phyloP scores from a whole-genome alignment of 139 green algal genomes.

The Raphidocelis subcapitata region DNA sequence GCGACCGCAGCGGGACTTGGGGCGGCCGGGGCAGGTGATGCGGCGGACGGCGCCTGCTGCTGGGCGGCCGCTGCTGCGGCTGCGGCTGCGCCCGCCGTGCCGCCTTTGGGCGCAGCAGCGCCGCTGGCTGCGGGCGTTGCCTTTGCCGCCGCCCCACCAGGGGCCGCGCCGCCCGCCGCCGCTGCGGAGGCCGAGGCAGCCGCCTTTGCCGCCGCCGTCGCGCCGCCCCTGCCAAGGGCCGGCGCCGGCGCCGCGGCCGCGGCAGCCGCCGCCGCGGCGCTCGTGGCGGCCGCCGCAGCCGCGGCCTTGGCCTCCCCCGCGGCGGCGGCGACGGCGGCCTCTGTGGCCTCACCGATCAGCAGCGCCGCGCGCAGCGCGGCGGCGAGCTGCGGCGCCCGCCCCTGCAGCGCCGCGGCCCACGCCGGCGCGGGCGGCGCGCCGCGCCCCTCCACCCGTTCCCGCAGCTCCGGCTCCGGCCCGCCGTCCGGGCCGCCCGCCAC shows the following conservation, averaged over 20 bases:
- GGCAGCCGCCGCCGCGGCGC: background rate
- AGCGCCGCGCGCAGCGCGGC: constrained; percentile 10
- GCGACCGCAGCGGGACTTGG: background rate
- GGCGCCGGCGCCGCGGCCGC: constrained; percentile 1
- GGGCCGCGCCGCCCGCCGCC: background rate
- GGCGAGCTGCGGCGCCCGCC: constrained; percentile 8
- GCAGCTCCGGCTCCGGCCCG: background rate
- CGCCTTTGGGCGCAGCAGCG: background rate
- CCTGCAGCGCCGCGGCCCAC: constrained; percentile 2
- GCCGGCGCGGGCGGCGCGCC: background rate
- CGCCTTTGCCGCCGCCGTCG: constrained; percentile 4
- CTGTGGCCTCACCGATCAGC: background rate
- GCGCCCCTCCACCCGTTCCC: background rate
- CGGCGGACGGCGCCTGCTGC: no score
- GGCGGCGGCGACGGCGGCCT: background rate
- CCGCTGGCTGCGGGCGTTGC: background rate
- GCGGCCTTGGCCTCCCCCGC: background rate
- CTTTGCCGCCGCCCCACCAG: background rate
- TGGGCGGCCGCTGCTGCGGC: constrained; percentile 20
- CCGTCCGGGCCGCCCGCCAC: background rate
- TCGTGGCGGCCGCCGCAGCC: constrained; percentile 1
- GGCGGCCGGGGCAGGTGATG: constrained; percentile 2
- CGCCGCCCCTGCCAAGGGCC: background rate
- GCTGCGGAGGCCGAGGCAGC: background rate
- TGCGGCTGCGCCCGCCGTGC: background rate